A percentile compares a stretch with the other conserved stretches of the same genome.
phyloP scores from a whole-genome alignment of 2,329 filamentous ascomycete species.

The Chaetomium globosum region DNA sequence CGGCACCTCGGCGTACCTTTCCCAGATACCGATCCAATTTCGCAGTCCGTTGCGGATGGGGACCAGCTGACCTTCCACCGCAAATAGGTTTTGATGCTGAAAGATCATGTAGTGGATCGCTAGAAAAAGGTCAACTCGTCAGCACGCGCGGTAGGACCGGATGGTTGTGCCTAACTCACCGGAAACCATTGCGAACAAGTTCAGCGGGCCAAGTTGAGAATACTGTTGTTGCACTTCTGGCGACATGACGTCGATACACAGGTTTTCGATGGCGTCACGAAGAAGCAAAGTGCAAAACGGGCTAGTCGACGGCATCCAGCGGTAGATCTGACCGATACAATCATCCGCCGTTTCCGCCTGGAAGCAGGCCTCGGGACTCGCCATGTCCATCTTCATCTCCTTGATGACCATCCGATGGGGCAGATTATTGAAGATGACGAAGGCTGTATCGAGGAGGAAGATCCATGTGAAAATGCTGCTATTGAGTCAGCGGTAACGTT shows the following conservation, averaged over 20 bases:
- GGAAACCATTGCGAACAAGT: slow-evolving; percentile 39
- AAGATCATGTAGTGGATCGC: slow-evolving; percentile 43
- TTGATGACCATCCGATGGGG: slow-evolving; percentile 47
- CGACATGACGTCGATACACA: slow-evolving; percentile 35
- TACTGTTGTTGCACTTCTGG: slow-evolving; percentile 29
- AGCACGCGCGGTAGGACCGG: neutral
- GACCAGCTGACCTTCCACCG: slow-evolving; percentile 37
- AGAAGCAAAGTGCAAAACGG: slow-evolving; percentile 35
- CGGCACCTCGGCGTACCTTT: slow-evolving; percentile 31
- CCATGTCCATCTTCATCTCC: slow-evolving; percentile 45
- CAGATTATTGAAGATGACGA: slow-evolving; percentile 47
- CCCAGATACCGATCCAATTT: slow-evolving; percentile 40
- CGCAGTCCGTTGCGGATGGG: slow-evolving; percentile 40
- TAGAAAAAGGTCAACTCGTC: slow-evolving; percentile 15
- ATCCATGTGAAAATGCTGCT: slow-evolving; percentile 41
- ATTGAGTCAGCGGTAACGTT: neutral
- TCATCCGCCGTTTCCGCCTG: slow-evolving; percentile 42
- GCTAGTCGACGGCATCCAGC: slow-evolving; percentile 38
- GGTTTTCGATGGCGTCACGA: slow-evolving; percentile 36
- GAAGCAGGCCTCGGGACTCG: slow-evolving; percentile 44
- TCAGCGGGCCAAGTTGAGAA: slow-evolving; percentile 37
- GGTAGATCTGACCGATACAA: slow-evolving; percentile 40
- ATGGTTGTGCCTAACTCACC: slow-evolving; percentile 24
- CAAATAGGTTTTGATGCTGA: slow-evolving; percentile 44
- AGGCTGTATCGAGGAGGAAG: slow-evolving; percentile 45